These are phyloP conservation scores for Lachnellula subtilissima DNA, from an alignment of 2,329 filamentous ascomycete genomes.

Conservation along the genomic window DNA sequence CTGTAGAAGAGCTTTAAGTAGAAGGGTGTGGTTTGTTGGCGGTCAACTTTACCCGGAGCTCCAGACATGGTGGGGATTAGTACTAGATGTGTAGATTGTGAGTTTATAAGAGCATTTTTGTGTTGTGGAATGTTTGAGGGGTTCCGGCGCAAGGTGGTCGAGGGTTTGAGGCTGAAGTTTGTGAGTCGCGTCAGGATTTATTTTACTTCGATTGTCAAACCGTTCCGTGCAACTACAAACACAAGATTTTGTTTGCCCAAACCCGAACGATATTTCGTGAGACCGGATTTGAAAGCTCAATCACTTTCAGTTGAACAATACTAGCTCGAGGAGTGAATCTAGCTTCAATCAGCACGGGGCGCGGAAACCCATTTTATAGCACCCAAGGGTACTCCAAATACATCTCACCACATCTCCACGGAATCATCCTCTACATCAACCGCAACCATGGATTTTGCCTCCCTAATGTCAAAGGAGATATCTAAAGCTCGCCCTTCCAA, in stretches of 20 bases:
- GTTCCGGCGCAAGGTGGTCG: constrained; percentile 14
- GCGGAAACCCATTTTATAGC: too few relatives aligned
- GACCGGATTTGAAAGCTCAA: too few relatives aligned
- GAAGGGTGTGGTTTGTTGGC: constrained; percentile 72
- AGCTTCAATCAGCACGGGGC: too few relatives aligned
- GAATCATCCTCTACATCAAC: neutral
- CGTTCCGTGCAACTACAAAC: too few relatives aligned
- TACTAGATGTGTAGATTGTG: constrained; percentile 10
- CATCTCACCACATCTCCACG: neutral
- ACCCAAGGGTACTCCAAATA: neutral
- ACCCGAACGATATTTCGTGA: too few relatives aligned
- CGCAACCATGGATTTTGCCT: constrained; percentile 82
- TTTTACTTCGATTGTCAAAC: too few relatives aligned
- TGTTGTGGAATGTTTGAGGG: constrained; percentile 3
- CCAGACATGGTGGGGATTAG: constrained; percentile 29
- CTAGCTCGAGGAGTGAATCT: too few relatives aligned
- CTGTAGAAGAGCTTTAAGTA: constrained; percentile 82
- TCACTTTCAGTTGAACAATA: too few relatives aligned
- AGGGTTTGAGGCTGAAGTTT: neutral
- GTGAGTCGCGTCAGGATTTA: neutral
- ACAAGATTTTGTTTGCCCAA: too few relatives aligned
- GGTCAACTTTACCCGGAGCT: constrained; percentile 49
- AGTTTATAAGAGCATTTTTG: constrained; percentile 9
- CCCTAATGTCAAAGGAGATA: constrained; percentile 89
- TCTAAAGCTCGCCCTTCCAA: constrained; percentile 63